These are phyloP conservation scores for Ceratocystis destructans DNA, from an alignment of 2,329 filamentous ascomycete species.

Conservation along the genomic window DNA sequence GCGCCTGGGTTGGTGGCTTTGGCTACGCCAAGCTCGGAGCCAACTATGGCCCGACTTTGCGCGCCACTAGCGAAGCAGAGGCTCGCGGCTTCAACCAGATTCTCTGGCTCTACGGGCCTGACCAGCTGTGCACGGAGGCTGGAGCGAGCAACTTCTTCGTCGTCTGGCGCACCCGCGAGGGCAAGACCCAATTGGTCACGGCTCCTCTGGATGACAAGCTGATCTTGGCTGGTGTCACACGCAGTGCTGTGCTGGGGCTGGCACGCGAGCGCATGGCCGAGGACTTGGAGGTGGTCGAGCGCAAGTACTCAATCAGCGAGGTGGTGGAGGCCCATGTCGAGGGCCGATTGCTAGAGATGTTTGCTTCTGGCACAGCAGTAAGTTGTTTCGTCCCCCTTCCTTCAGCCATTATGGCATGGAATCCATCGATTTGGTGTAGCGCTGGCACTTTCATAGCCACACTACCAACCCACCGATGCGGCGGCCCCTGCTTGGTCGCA, in stretches of 20 bases:
- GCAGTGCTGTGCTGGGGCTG: conserved; percentile 64
- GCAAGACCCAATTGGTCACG: conserved; percentile 58
- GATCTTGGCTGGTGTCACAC: conserved; percentile 80
- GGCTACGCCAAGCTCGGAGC: conserved; percentile 86
- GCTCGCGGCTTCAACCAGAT: conserved; percentile 71
- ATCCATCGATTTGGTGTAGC: neutral
- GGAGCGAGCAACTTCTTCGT: conserved; percentile 89
- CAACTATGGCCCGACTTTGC: conserved; percentile 77
- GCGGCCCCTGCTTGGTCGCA: neutral
- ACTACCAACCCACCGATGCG: neutral
- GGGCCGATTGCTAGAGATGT: conserved; percentile 68
- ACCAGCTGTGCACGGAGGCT: conserved; percentile 74
- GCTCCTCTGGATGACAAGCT: conserved; percentile 70
- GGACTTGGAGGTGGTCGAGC: conserved; percentile 61
- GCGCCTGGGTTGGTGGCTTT: conserved; percentile 87
- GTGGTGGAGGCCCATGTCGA: conserved; percentile 57
- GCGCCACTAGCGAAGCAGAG: conserved; percentile 63
- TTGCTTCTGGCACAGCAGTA: conserved; percentile 76
- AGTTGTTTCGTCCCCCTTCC: conserved; percentile 27
- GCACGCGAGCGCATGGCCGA: conserved; percentile 47
- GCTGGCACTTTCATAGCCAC: too few species aligned
- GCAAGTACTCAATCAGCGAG: conserved; percentile 69
- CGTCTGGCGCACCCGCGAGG: conserved; percentile 54
- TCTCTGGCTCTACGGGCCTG: conserved; percentile 76
- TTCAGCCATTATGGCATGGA: neutral